Base-by-base conservation (phyloP, 2,329 filamentous ascomycete species). In the Neonectria magnoliae region DNA sequence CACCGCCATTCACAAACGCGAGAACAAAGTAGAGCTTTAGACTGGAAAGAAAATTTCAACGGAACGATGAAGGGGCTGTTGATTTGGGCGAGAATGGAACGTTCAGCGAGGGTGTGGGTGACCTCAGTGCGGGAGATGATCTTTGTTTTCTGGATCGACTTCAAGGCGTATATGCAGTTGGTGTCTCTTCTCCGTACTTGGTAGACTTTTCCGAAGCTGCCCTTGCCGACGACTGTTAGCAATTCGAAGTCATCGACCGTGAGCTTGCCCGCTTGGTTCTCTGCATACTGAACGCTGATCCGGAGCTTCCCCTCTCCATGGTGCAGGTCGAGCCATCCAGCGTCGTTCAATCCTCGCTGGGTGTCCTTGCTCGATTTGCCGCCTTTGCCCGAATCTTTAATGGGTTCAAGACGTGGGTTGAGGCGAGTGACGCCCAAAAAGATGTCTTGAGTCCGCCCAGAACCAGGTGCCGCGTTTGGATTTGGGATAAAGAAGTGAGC, bases 201-300 rank as follows among this genome's bases (percentile, higher is more conserved):
- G 93, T 98, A 98, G 79, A 98, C 95, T 83, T 98, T 98, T 81
- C 95, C 95, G 79, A 98, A 98, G 81, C 94, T 97, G 70, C 95
- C 95, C 82, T 97, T 97, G 69, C 95, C 95, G 25, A 98, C 94
- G 7, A 98, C 94, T 84, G 97, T 98, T 78, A 98, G 87, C 68
- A 98, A 85, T 73, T 98, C 93, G 78, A 98, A 98, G 79, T 98
- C 94, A 71, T 97, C 94, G 76, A 98, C 94, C 78, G 93, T 93
- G 71, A 98, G 88, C 77, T 94, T 94, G 73, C 91, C 88, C 58
- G 93, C 90, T 66, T 91, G 87, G 80, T 95, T 98, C 83, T 98
- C 94, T 47, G 98, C 93, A 76, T 97, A 98, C 70, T 95, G 92
- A 55, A 98, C 93, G 45, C 95, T 95, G 67, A 98, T 88, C 82